phyloP scores from a whole-genome alignment of 2,329 filamentous ascomycete species.

The Fusarium verticillioides region DNA sequence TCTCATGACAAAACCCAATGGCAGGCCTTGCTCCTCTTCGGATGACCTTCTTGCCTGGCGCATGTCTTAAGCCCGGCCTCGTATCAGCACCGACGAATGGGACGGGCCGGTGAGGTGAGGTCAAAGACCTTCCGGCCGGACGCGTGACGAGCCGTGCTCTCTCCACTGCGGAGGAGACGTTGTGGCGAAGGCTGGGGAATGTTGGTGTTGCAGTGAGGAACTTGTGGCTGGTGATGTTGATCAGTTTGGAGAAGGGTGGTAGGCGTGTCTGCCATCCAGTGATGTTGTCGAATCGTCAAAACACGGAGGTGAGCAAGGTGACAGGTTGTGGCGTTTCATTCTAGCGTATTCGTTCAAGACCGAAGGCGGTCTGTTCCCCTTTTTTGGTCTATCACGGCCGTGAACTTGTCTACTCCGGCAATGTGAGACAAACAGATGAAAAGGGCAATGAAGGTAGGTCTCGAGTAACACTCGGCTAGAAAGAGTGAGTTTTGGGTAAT shows the following conservation, averaged over 20 bases:
- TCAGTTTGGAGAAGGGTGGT: constrained; percentile 26
- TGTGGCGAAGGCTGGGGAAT: constrained; percentile 18
- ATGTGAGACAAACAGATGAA: not conserved
- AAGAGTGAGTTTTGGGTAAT: not conserved
- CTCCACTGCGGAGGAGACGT: constrained; percentile 20
- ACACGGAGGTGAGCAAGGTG: constrained; percentile 4
- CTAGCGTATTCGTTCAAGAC: constrained; percentile 4
- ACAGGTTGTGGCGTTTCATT: constrained; percentile 28
- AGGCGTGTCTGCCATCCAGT: constrained; percentile 9
- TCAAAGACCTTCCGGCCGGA: constrained; percentile 9
- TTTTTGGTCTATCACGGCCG: not conserved
- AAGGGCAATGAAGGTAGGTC: not conserved
- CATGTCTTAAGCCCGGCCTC: constrained; percentile 38
- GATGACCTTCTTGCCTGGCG: constrained; percentile 36
- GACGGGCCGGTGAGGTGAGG: constrained; percentile 24
- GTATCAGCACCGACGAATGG: constrained; percentile 40
- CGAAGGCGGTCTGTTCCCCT: constrained; percentile 2
- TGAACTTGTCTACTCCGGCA: not conserved
- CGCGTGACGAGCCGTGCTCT: constrained; percentile 38
- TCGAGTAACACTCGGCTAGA: constrained; percentile 7
- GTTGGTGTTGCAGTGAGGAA: not conserved
- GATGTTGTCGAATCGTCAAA: not conserved
- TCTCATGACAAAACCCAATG: constrained; percentile 25
- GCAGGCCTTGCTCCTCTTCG: constrained; percentile 6
- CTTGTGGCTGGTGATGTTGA: constrained; percentile 25